Percentiles rank a stretch among this genome's conserved stretches.
These are phyloP conservation scores for Candida pseudocylindracea DNA, from an alignment of 1,139 yeast species.

Conservation along the genomic window DNA sequence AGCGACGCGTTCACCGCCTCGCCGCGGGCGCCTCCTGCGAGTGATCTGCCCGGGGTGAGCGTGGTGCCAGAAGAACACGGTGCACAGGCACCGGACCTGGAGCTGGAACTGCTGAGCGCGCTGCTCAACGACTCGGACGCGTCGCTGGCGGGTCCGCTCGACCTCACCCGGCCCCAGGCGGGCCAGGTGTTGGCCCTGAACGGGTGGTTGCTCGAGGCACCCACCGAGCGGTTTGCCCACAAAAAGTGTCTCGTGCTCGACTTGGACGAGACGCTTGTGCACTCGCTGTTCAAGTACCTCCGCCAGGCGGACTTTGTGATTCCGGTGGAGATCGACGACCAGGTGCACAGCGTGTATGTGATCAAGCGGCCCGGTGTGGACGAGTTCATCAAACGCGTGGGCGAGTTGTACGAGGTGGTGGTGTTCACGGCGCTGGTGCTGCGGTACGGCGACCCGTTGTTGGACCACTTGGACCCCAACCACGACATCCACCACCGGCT, in stretches of 20 bases:
- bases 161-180: no score
- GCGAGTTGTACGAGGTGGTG: constrained; percentile 79
- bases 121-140: no score
- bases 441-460: constrained; percentile 85
- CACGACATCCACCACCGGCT: constrained; percentile 71
- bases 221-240: constrained; percentile 10
- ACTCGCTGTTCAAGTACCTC: constrained; percentile 79
- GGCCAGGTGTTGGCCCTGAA: no score
- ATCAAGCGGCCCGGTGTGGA: constrained; percentile 97
- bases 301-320: constrained; percentile 90
- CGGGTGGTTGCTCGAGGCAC: no score
- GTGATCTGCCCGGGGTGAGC: no score
- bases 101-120: no score
- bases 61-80: no score
- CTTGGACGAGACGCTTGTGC: constrained; percentile 90
- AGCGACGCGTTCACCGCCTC: no score
- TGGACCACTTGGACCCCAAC: constrained; percentile 64
- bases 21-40: no score
- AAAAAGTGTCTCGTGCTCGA: constrained; percentile 81
- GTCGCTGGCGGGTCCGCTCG: no score
- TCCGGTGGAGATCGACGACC: constrained; percentile 52
- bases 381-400: constrained; percentile 66
- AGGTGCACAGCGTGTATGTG: constrained; percentile 84
- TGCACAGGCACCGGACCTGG: no score
- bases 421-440: constrained; percentile 93